Evolutionary conservation across 1,139 yeast genomes (phyloP).

Genomic region (Schwanniomyces etchellsii): DNA sequence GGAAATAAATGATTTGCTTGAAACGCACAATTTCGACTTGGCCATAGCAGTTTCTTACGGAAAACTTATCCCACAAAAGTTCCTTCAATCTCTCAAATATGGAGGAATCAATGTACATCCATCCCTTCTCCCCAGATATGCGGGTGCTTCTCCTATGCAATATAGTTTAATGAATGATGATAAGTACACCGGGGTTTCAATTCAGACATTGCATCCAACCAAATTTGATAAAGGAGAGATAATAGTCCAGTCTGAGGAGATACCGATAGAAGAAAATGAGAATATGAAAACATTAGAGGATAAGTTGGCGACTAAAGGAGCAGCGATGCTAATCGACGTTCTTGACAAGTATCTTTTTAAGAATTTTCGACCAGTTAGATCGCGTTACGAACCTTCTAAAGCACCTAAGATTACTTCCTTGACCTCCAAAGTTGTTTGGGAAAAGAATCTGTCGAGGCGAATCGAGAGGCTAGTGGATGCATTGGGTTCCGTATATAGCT

Average conservation of each 20-base stretch:
- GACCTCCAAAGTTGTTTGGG: conserved; percentile 45
- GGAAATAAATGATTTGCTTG: conserved; percentile 41
- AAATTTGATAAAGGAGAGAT: conserved; percentile 79
- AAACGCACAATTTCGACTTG: conserved; percentile 39
- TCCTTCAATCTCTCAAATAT: conserved; percentile 41
- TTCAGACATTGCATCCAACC: conserved; percentile 86
- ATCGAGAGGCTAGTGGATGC: conserved; percentile 46
- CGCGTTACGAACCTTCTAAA: conserved; percentile 36
- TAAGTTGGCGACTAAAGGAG: conserved; percentile 56
- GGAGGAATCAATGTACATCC: conserved; percentile 94
- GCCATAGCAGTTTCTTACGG: conserved; percentile 93
- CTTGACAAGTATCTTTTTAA: conserved; percentile 22
- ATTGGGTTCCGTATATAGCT: conserved; percentile 55
- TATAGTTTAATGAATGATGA: conserved; percentile 67
- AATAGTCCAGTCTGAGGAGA: conserved; percentile 48
- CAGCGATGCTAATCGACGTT: conserved; percentile 45
- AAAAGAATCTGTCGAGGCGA: conserved; percentile 22
- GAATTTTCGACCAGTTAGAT: conserved; percentile 15
- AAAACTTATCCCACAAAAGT: conserved; percentile 58
- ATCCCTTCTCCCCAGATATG: conserved; percentile 71
- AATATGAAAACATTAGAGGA: conserved; percentile 36
- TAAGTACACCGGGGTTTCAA: conserved; percentile 68
- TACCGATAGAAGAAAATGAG: conserved; percentile 35
- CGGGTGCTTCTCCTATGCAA: conserved; percentile 92
- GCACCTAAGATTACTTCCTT: conserved; percentile 51